A percentile compares a stretch with the other conserved stretches of the same genome.
Evolutionary conservation across 495 filamentous ascomycete species (phyloP).

Genomic region (Immersiella caudata): DNA sequence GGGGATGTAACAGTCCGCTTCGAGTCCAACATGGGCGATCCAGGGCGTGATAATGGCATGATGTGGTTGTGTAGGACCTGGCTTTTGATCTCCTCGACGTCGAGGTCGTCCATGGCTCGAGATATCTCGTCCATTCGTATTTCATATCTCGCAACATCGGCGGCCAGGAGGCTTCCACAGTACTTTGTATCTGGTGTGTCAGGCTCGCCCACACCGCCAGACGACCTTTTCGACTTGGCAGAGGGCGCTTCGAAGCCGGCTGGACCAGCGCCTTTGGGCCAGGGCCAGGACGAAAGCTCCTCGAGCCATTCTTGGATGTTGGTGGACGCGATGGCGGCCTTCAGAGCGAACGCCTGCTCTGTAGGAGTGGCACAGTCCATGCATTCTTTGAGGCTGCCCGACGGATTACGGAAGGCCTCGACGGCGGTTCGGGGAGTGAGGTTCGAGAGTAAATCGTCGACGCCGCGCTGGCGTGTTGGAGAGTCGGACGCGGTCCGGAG

Average conservation of each 20-base stretch:
- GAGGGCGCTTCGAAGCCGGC: conserved; percentile 59
- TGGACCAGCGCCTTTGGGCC: conserved; percentile 61
- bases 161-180: conserved; percentile 68
- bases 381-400: conserved; percentile 60
- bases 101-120: conserved; percentile 74
- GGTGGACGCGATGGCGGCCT: conserved; percentile 73
- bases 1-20: conserved; percentile 42
- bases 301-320: conserved; percentile 75
- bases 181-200: conserved; percentile 42
- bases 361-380: conserved; percentile 67
- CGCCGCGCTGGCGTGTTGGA: conserved; percentile 38
- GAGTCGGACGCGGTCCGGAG: conserved; percentile 38
- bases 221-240: conserved; percentile 43
- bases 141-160: conserved; percentile 67
- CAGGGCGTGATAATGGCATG: conserved; percentile 55
- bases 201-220: conserved; percentile 13
- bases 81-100: conserved; percentile 87
- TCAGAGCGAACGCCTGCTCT: conserved; percentile 71
- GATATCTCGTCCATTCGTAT: conserved; percentile 75
- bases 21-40: conserved; percentile 53
- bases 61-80: conserved; percentile 83
- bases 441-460: conserved; percentile 49
- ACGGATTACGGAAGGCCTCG: conserved; percentile 52
- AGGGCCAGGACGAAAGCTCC: conserved; percentile 76
- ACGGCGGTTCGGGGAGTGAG: conserved; percentile 47